Percentiles rank a stretch among this genome's conserved stretches.
These are phyloP conservation scores for Neonectria punicea DNA, from an alignment of 2,329 filamentous ascomycete species.

Conservation along the genomic window DNA sequence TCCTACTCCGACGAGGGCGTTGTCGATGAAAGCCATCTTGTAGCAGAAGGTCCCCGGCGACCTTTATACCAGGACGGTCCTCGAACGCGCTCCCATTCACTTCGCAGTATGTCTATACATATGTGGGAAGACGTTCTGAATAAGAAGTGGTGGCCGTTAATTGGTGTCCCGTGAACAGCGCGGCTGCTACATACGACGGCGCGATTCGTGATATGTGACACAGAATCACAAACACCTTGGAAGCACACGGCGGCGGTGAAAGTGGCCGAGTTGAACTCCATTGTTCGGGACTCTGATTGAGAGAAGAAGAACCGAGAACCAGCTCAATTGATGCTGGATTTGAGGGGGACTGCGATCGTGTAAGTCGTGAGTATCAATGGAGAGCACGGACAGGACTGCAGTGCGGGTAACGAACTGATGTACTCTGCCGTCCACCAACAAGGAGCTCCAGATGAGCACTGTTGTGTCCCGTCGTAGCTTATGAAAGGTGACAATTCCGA, in stretches of 20 bases:
- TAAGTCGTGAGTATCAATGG: background rate
- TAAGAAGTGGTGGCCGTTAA: background rate
- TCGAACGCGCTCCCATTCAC: background rate
- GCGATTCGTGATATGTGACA: conserved; percentile 16
- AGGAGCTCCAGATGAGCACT: background rate
- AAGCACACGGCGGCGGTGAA: background rate
- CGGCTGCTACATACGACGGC: conserved; percentile 1
- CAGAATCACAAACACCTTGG: background rate
- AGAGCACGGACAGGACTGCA: background rate
- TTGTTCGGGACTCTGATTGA: no score
- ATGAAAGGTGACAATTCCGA: background rate
- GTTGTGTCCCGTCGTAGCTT: background rate
- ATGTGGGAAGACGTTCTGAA: background rate
- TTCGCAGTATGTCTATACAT: background rate
- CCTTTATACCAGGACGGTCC: background rate
- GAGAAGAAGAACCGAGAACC: background rate
- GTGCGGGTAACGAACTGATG: background rate
- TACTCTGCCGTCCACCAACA: background rate
- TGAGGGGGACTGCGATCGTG: background rate
- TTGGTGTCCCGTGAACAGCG: background rate
- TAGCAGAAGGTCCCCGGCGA: background rate
- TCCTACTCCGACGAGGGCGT: background rate
- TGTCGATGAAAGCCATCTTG: background rate
- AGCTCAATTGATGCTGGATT: background rate
- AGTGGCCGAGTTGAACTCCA: background rate